Percentiles rank a stretch among this genome's conserved stretches.
Evolutionary conservation across 1,139 yeast species (phyloP).

Genomic region (Pichia terricola): DNA sequence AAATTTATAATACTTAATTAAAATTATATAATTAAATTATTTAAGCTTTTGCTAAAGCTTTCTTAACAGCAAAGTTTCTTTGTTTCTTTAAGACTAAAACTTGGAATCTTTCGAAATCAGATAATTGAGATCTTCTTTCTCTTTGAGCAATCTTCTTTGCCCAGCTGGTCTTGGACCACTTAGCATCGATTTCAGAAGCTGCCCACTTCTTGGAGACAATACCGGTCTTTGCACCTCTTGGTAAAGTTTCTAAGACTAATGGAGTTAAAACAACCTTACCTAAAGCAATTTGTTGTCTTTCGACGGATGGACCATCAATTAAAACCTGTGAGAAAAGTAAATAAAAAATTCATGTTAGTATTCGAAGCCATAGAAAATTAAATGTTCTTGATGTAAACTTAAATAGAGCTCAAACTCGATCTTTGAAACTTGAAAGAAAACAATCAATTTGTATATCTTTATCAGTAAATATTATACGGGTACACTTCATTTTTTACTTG

Average conservation of each 20-base stretch:
- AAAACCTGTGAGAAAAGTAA: slow-evolving; percentile 45
- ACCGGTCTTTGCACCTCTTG: slow-evolving; percentile 91
- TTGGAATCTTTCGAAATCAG: slow-evolving; percentile 99
- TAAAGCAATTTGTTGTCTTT: slow-evolving; percentile 86
- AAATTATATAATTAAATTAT: slow-evolving; percentile 10
- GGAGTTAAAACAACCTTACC: slow-evolving; percentile 90
- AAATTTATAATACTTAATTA: no score
- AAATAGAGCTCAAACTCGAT: no score
- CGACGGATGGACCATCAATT: slow-evolving; percentile 93
- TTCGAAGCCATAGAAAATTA: neutral
- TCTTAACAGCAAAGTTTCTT: slow-evolving; percentile 90
- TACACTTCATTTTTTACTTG: no score
- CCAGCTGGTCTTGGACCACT: slow-evolving; percentile 94
- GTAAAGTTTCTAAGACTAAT: slow-evolving; percentile 70
- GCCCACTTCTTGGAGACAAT: slow-evolving; percentile 89
- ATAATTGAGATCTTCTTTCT: slow-evolving; percentile 82
- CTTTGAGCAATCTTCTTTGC: slow-evolving; percentile 96
- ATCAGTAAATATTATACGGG: no score
- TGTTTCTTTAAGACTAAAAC: slow-evolving; percentile 95
- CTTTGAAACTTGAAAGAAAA: no score
- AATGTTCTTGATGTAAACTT: no score
- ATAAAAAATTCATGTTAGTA: slow-evolving; percentile 7
- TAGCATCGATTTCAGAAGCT: slow-evolving; percentile 77
- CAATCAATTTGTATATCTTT: no score
- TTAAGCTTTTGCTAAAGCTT: slow-evolving; percentile 85